phyloP scores from a whole-genome alignment of 495 filamentous ascomycete genomes.

The Geoglossum glabrum region DNA sequence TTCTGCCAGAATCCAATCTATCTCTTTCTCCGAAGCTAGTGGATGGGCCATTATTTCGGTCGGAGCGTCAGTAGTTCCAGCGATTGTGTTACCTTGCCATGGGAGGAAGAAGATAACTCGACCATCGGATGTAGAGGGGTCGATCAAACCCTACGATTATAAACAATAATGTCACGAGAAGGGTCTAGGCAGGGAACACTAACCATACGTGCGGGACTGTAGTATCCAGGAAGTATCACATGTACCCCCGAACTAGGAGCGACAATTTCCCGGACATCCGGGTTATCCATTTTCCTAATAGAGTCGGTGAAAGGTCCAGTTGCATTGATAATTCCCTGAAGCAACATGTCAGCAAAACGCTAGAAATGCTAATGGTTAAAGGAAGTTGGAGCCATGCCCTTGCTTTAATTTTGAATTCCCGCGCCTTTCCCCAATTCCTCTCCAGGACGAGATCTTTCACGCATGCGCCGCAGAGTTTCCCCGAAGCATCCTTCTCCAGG shows the following conservation, averaged over 20 bases:
- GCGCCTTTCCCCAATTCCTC: conserved; percentile 28
- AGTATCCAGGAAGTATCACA: conserved; percentile 88
- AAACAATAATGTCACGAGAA: background rate
- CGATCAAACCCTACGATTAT: conserved; percentile 48
- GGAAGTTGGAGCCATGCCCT: conserved; percentile 14
- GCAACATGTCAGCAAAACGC: background rate
- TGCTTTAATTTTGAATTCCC: conserved; percentile 58
- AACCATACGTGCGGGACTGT: conserved; percentile 73
- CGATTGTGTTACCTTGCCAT: conserved; percentile 98
- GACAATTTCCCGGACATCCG: conserved; percentile 61
- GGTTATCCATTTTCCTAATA: conserved; percentile 78
- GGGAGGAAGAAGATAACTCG: conserved; percentile 98
- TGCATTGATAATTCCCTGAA: conserved; percentile 76
- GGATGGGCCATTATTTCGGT: conserved; percentile 67
- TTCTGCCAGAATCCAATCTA: conserved; percentile 90
- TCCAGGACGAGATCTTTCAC: conserved; percentile 55
- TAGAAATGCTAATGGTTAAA: background rate
- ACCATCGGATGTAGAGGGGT: conserved; percentile 84
- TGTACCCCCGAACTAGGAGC: conserved; percentile 88
- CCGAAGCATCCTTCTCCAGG: conserved; percentile 59
- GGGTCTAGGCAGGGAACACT: background rate
- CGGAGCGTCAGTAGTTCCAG: conserved; percentile 84
- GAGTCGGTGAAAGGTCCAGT: conserved; percentile 92
- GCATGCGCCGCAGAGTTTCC: conserved; percentile 59
- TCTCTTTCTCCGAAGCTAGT: conserved; percentile 76